Percentiles rank a stretch among this genome's conserved stretches.
Evolutionary conservation across 345 rosid genomes (phyloP).

Genomic region (Acer saccharum): DNA sequence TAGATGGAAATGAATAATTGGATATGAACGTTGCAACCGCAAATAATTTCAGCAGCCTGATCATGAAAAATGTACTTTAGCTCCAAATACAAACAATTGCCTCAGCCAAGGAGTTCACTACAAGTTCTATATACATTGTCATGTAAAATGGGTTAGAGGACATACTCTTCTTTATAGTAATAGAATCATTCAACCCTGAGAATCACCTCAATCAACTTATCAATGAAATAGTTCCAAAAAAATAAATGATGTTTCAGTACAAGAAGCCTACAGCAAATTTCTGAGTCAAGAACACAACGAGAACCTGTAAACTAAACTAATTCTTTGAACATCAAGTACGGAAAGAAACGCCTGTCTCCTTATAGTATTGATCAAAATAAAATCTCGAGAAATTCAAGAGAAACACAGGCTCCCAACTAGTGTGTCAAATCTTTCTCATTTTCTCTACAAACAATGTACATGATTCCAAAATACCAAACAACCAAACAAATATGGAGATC

Average conservation of each 20-base stretch:
- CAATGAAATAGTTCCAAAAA: too few relatives aligned
- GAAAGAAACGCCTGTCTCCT: slow-evolving; percentile 1
- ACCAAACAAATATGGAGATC: slow-evolving; percentile 27
- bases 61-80: too few relatives aligned
- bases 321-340: background rate
- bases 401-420: slow-evolving; percentile 7
- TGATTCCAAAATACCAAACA: slow-evolving; percentile 41
- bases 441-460: slow-evolving; percentile 60
- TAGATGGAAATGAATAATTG: background rate
- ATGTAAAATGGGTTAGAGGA: background rate
- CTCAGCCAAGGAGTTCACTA: too few relatives aligned
- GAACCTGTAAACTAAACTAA: background rate
- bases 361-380: slow-evolving; percentile 19
- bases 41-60: background rate
- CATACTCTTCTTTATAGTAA: background rate
- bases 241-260: background rate
- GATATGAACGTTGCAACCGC: background rate
- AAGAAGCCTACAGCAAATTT: background rate
- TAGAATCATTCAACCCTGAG: too few relatives aligned
- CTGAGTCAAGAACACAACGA: background rate
- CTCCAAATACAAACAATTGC: too few relatives aligned
- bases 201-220: background rate
- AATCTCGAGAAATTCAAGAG: background rate
- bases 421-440: slow-evolving; percentile 16
- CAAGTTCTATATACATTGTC: background rate